Percentiles rank a stretch among this genome's conserved stretches.
Evolutionary conservation across 306 rosid species (phyloP).

Genomic region (Adenanthera pavonina): DNA sequence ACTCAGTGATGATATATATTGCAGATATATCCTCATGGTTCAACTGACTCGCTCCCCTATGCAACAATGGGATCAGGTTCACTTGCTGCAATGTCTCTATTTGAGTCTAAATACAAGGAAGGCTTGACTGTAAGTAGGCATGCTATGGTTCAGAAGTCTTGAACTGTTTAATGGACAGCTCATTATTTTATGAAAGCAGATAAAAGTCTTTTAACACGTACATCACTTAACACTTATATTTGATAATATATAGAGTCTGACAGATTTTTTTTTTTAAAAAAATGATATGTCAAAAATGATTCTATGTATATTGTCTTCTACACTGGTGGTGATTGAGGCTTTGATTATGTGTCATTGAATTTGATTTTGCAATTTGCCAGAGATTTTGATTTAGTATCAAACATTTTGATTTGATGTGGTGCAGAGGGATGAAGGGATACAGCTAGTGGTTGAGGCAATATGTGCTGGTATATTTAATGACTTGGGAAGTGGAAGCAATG

Average conservation of each 20-base stretch:
- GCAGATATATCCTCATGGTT: conserved; percentile 91
- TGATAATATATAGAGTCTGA: conserved; percentile 9
- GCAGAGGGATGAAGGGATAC: conserved; percentile 85
- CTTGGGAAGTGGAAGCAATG: conserved; percentile 97
- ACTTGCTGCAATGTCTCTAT: conserved; percentile 58
- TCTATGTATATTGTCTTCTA: conserved; percentile 5
- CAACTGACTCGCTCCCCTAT: conserved; percentile 69
- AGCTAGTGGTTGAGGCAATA: conserved; percentile 75
- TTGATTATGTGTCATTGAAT: not conserved
- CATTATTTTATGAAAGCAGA: not conserved
- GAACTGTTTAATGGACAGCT: not conserved
- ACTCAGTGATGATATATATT: conserved; percentile 36
- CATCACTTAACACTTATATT: not conserved
- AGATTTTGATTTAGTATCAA: not conserved
- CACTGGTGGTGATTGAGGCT: conserved; percentile 25
- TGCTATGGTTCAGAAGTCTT: conserved; percentile 23
- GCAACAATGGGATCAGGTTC: conserved; percentile 65
- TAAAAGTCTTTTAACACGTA: not conserved
- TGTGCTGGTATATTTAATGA: conserved; percentile 94
- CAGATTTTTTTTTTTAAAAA: conserved; percentile 1
- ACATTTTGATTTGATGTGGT: conserved; percentile 37
- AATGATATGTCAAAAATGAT: not conserved
- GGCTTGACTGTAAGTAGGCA: conserved; percentile 49
- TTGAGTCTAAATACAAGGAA: conserved; percentile 62
- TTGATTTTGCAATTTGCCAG: conserved; percentile 16